A percentile compares a stretch with the other conserved stretches of the same genome.
phyloP scores from a whole-genome alignment of 2,329 filamentous ascomycete species.

The Fusarium avenaceum region DNA sequence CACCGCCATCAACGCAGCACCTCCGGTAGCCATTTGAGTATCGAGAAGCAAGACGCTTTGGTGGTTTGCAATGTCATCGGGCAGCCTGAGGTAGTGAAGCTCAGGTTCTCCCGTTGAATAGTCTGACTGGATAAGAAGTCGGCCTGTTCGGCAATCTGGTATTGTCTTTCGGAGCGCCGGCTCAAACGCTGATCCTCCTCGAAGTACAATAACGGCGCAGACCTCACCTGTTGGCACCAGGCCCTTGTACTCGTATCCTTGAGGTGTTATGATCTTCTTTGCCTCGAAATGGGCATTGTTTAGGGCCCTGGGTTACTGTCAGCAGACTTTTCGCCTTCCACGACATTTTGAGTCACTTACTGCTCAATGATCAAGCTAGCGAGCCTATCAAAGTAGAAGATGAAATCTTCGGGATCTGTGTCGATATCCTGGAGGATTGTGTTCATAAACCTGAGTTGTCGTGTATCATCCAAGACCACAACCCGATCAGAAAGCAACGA shows the following conservation, averaged over 20 bases:
- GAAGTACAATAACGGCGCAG: conserved; percentile 88
- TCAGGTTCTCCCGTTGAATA: conserved; percentile 89
- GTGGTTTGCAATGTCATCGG: conserved; percentile 78
- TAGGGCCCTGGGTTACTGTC: conserved; percentile 68
- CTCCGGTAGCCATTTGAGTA: conserved; percentile 94
- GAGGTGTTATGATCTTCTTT: conserved; percentile 76
- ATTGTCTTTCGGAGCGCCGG: conserved; percentile 90
- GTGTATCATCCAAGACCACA: conserved; percentile 78
- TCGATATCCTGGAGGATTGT: conserved; percentile 88
- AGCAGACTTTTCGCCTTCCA: neutral
- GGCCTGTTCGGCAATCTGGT: conserved; percentile 90
- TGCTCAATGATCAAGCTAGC: conserved; percentile 86
- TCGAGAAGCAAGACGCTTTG: conserved; percentile 89
- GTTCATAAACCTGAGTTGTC: conserved; percentile 88
- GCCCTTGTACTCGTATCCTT: conserved; percentile 77
- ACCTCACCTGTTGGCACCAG: conserved; percentile 78
- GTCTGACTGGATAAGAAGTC: conserved; percentile 92
- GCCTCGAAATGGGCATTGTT: conserved; percentile 81
- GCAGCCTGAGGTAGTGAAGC: conserved; percentile 88
- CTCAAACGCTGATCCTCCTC: conserved; percentile 90
- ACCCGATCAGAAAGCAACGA: conserved; percentile 82
- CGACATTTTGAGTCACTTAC: conserved; percentile 55
- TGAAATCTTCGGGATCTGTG: conserved; percentile 88
- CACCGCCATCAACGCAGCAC: conserved; percentile 90
- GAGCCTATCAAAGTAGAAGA: conserved; percentile 96